Evolutionary conservation across 768 basidiomycete genomes (phyloP).

Genomic region (Zangia roseola): DNA sequence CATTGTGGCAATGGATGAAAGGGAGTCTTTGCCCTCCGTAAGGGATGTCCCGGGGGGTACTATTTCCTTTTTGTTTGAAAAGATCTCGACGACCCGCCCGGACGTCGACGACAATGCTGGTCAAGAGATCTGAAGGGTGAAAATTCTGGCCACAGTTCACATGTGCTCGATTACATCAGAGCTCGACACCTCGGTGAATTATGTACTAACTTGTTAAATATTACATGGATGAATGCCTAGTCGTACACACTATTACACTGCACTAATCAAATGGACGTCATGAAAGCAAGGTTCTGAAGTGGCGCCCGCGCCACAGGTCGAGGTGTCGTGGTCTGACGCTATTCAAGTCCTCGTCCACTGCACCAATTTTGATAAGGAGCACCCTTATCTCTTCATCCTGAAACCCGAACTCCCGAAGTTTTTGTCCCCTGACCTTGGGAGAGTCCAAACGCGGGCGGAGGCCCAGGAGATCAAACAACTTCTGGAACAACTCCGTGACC

Average conservation of each 20-base stretch:
- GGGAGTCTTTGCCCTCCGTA: constrained; percentile 37
- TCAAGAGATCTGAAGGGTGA: neutral
- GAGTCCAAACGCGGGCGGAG: constrained; percentile 21
- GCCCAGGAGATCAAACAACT: constrained; percentile 22
- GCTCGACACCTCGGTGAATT: neutral
- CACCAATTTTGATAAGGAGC: constrained; percentile 21
- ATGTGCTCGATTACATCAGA: neutral
- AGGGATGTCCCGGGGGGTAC: constrained; percentile 60
- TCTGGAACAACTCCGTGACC: constrained; percentile 22
- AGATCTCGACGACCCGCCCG: constrained; percentile 33
- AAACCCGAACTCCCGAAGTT: constrained; percentile 29
- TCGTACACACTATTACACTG: neutral
- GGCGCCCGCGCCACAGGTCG: constrained; percentile 8
- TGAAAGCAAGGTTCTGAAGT: neutral
- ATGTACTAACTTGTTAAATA: neutral
- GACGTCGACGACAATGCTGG: constrained; percentile 1
- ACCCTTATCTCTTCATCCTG: constrained; percentile 19
- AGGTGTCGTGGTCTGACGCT: constrained; percentile 7
- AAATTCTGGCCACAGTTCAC: neutral
- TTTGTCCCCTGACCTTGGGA: constrained; percentile 20
- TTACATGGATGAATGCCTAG: constrained; percentile 6
- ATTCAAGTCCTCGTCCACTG: constrained; percentile 20
- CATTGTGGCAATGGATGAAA: constrained; percentile 37
- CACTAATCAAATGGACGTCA: constrained; percentile 5
- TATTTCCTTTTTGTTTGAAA: constrained; percentile 76